Base-by-base conservation (phyloP, 2,329 filamentous ascomycete genomes). In the Hypoxylon sp. region DNA sequence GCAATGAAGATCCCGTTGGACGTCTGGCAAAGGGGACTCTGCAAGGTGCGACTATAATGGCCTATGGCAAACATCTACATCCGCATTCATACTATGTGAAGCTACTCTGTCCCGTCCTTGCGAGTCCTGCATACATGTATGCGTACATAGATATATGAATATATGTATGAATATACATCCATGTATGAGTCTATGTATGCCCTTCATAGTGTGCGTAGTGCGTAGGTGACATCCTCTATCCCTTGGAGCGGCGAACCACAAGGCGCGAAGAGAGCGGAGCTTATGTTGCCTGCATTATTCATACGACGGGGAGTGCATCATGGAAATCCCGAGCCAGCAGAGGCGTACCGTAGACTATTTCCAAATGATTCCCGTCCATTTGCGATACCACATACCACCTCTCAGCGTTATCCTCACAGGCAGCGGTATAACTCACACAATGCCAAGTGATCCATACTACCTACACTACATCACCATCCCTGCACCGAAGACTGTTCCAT, bases 221-320 rank as follows among this genome's bases (percentile, higher is more conserved):
- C 35, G 31, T 60, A 60, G 33, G 60, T 58, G 9, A 51, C 37
- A 61, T 58, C 42, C 56, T 43, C 47, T 42, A 26, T 58, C 54
- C 57, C 27, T 35, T 35, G 6, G 18, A 15, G 4, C 31, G 6
- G 31, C 31, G 31, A 35, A 35, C 31, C 31, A 35, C 31, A 15
- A 35, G 9, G 31, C 61, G 51, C 54, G 61, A 55, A 63, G 55
- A 54, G 55, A 61, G 58, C 61, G 58, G 61, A 63, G 51, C 55
- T 63, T 61, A 61, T 61, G 61, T 61, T 61, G 51, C 54, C 50
- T 58, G 61, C 58, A 63, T 63, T 55, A 61, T 56, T 61, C 48
- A 60, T 56, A 59, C 58, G 51, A 63, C 47, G 38, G 37, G n/a
- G 57, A 52, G 54, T 61, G 57, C 58, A 58, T 43, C 13, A 42